Evolutionary conservation across 176 grass and related monocot species (phyloP), one percentile per base, ranked within the genome.

Genomic region (Eragrostis nindensis): DNA sequence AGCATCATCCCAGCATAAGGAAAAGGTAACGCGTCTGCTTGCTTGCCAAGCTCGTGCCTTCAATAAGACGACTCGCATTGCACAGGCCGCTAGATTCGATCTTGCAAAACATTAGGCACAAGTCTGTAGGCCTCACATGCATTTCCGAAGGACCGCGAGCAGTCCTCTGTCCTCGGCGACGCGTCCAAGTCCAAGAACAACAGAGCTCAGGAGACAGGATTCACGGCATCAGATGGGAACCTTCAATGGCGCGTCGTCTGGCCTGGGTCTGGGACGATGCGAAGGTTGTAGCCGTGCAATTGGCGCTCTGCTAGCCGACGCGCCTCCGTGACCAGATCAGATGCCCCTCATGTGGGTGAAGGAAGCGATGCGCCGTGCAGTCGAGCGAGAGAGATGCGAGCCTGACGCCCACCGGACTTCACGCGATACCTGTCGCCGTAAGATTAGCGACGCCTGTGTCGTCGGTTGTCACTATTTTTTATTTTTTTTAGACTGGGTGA

Each of bases 331-430:
- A 46, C 16, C n/a, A 68, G 71, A 46, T 32, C 16, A 55, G 48
- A 83, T 83, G 81, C 17, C 66, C 52, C 36, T 46, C 81, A 67
- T 75, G 71, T 75, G 71, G 65, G 78, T 7, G 45, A 77, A 19
- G 13, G n/a, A n/a, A n/a, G n/a, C n/a, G n/a, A 14, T 3, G 5
- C 29, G 62, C 26, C 60, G 60, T 7, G 60, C 60, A 4, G 26
- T 32, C 22, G 26, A 6, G 60, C 6, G 38, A 68, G 32, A 36
- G 59, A 61, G 65, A 45, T 24, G 11, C 27, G 54, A 38, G 67
- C 26, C 41, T 24, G 18, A 3, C 52, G 77, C 65, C 49, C 52
- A 19, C 11, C 57, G 5, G 13, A 70, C 39, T 32, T 16, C 22
- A 14, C 38, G 24, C 78, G 30, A 40, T 66, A 14, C 66, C 39